Evolutionary conservation across 495 filamentous ascomycete species (phyloP).

Genomic region (Opeltia flavorubescens): DNA sequence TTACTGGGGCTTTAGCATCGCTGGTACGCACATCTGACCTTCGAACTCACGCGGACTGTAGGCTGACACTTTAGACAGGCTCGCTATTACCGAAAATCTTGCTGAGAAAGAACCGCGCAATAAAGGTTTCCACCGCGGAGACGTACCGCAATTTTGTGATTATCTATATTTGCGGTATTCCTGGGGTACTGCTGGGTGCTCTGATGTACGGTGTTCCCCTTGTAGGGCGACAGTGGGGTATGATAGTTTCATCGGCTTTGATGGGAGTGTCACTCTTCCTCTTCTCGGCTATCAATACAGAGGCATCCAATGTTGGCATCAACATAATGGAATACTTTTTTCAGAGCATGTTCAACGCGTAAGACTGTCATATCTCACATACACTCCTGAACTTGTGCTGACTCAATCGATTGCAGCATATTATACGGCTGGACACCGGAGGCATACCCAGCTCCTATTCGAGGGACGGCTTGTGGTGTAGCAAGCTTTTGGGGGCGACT

Average conservation of each 20-base stretch:
- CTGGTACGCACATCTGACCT: constrained; percentile 15
- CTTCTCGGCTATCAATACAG: constrained; percentile 27
- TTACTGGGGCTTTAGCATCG: constrained; percentile 31
- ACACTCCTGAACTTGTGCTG: not conserved
- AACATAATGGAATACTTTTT: constrained; percentile 36
- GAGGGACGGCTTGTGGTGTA: constrained; percentile 37
- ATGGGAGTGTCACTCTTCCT: constrained; percentile 32
- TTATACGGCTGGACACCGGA: constrained; percentile 45
- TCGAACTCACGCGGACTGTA: not conserved
- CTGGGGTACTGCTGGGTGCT: constrained; percentile 28
- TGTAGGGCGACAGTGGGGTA: constrained; percentile 30
- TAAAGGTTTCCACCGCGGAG: constrained; percentile 18
- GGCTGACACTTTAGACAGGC: constrained; percentile 13
- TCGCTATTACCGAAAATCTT: constrained; percentile 28
- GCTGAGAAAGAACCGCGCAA: constrained; percentile 22
- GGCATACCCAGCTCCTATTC: constrained; percentile 38
- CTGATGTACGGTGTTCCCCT: constrained; percentile 24
- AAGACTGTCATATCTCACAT: not conserved
- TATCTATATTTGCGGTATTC: constrained; percentile 30
- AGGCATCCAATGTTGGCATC: constrained; percentile 29
- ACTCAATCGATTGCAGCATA: constrained; percentile 12
- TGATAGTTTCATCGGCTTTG: constrained; percentile 31
- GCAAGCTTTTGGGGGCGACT: constrained; percentile 35
- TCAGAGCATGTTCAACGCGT: constrained; percentile 29
- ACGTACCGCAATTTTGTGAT: constrained; percentile 31